Evolutionary conservation across 805 yeast species (phyloP).

Genomic region (Ogataea angusta): DNA sequence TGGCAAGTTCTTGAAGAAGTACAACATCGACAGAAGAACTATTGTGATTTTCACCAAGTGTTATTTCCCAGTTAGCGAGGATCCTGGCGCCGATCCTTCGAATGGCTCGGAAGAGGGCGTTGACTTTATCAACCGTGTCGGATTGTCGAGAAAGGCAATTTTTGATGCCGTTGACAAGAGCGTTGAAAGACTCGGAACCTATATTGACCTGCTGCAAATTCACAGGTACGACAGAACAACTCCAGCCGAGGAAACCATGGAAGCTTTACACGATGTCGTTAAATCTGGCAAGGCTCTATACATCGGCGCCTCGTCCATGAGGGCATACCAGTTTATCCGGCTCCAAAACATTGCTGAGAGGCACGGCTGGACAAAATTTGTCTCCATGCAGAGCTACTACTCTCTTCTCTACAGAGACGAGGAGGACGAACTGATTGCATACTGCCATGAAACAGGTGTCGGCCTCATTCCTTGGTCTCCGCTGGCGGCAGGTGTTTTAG

Average conservation of each 20-base stretch:
- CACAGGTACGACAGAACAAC: conserved; percentile 49
- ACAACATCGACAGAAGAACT: conserved; percentile 49
- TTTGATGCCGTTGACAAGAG: conserved; percentile 41
- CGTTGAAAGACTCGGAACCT: conserved; percentile 47
- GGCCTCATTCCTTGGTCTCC: conserved; percentile 64
- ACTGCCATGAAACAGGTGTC: conserved; percentile 48
- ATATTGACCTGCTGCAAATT: conserved; percentile 52
- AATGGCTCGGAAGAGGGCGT: conserved; percentile 21
- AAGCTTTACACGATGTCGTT: conserved; percentile 51
- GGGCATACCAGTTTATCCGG: conserved; percentile 50
- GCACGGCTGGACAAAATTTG: conserved; percentile 54
- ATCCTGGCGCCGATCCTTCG: conserved; percentile 1
- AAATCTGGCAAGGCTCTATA: conserved; percentile 48
- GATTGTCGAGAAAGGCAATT: conserved; percentile 45
- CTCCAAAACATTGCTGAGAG: conserved; percentile 56
- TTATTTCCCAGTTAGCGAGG: conserved; percentile 31
- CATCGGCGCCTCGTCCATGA: conserved; percentile 63
- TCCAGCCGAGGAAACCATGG: conserved; percentile 53
- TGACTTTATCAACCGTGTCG: conserved; percentile 34
- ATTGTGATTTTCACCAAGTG: conserved; percentile 53
- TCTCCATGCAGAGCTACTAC: conserved; percentile 57
- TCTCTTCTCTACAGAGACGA: conserved; percentile 58
- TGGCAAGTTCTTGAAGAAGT: conserved; percentile 51
- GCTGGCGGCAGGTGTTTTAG: conserved; percentile 42
- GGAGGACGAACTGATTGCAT: conserved; percentile 60